phyloP scores from a whole-genome alignment of 352 stramenopile genomes.

The Phytophthora pseudosyringae region DNA sequence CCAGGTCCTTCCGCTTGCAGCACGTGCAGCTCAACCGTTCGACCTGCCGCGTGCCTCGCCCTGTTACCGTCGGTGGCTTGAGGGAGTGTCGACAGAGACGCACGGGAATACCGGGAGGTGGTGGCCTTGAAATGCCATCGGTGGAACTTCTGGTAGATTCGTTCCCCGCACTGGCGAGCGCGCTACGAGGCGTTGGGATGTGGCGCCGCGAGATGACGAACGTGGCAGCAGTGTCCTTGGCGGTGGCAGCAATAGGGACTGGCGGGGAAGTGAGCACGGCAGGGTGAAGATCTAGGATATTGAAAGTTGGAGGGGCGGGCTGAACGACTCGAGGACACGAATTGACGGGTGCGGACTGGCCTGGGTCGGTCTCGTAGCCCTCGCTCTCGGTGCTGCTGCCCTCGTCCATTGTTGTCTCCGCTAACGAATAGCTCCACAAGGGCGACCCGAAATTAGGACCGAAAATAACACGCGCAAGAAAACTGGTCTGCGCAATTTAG shows the following conservation, averaged over 20 bases:
- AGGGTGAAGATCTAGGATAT: neutral
- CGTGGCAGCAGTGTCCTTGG: neutral
- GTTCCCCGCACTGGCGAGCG: too few relatives aligned
- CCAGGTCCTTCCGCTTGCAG: constrained; percentile 1
- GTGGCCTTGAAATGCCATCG: neutral
- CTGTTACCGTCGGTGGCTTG: neutral
- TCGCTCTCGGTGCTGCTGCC: constrained; percentile 1
- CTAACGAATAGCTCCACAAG: too few relatives aligned
- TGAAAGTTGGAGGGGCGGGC: neutral
- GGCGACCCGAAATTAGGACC: too few relatives aligned
- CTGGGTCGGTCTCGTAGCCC: neutral
- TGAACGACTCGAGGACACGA: neutral
- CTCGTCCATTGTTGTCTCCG: neutral
- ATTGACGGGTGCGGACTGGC: neutral
- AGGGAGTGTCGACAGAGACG: neutral
- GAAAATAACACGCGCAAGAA: too few relatives aligned
- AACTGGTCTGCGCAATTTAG: too few relatives aligned
- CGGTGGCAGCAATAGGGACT: neutral
- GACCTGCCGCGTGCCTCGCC: neutral
- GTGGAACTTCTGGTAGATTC: neutral
- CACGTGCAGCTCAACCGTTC: neutral
- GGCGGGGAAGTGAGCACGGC: neutral
- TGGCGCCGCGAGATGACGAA: neutral
- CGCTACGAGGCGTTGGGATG: neutral
- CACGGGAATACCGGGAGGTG: neutral